phyloP scores from a whole-genome alignment of 1,284 basidiomycete genomes.

The Stygiomarasmius scandens region DNA sequence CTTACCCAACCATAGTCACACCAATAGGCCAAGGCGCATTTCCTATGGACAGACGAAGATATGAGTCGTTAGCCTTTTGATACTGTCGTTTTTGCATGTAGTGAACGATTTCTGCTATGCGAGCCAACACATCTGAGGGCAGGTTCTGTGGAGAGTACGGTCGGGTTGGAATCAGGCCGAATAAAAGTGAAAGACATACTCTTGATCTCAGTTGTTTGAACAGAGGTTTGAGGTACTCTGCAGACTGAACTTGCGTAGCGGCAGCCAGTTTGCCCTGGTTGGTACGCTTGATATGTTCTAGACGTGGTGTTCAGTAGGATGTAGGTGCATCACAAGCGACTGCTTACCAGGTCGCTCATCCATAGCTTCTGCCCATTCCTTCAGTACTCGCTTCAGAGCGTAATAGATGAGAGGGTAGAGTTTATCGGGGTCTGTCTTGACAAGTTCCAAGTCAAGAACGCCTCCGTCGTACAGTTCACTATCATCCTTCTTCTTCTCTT shows the following conservation, averaged over 20 bases:
- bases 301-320: too few species aligned
- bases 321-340: too few species aligned
- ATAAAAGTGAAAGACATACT: constrained; percentile 49
- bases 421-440: constrained; percentile 95
- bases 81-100: constrained; percentile 96
- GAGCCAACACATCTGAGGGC: constrained; percentile 82
- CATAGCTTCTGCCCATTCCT: constrained; percentile 96
- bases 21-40: constrained; percentile 99
- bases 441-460: constrained; percentile 76
- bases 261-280: constrained; percentile 93
- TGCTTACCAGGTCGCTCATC: constrained; percentile 82
- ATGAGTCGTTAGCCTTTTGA: constrained; percentile 94
- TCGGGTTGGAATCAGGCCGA: not conserved
- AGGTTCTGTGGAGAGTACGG: constrained; percentile 67
- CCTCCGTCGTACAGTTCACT: constrained; percentile 50
- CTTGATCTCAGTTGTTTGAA: constrained; percentile 89
- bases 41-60: constrained; percentile 94
- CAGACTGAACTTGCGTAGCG: constrained; percentile 94
- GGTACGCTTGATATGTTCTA: constrained; percentile 80
- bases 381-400: constrained; percentile 88
- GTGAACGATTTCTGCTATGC: constrained; percentile 95
- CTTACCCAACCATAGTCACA: constrained; percentile 97
- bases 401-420: constrained; percentile 98
- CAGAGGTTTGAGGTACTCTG: constrained; percentile 94
- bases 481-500: constrained; percentile 68